A percentile compares a stretch with the other conserved stretches of the same genome.
Evolutionary conservation across 495 filamentous ascomycete species (phyloP).

Genomic region (Hypoxylon fragiforme): DNA sequence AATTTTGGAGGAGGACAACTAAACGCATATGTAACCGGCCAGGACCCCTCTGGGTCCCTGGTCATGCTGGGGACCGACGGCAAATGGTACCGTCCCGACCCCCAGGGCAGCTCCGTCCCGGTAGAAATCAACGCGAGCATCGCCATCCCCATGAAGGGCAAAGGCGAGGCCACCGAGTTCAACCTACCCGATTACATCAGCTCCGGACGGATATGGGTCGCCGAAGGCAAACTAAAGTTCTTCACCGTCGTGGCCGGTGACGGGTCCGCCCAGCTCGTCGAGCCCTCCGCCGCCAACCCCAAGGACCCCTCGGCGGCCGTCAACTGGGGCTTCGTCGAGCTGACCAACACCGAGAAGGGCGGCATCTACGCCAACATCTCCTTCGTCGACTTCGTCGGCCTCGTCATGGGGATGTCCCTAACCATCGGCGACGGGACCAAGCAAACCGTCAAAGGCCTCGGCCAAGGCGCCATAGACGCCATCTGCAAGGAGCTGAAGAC

Average conservation of each 20-base stretch:
- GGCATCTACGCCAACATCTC: constrained; percentile 51
- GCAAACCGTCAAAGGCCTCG: constrained; percentile 43
- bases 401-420: constrained; percentile 46
- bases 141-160: constrained; percentile 35
- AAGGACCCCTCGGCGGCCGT: constrained; percentile 45
- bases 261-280: constrained; percentile 40
- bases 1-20: constrained; percentile 43
- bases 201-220: constrained; percentile 48
- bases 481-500: constrained; percentile 44
- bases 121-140: constrained; percentile 35
- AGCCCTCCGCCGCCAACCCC: constrained; percentile 48
- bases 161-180: constrained; percentile 43
- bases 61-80: constrained; percentile 45
- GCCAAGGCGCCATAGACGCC: constrained; percentile 31
- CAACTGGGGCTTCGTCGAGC: constrained; percentile 54
- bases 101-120: constrained; percentile 30
- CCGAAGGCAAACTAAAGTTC: constrained; percentile 48
- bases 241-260: constrained; percentile 37
- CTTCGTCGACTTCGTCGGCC: constrained; percentile 54
- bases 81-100: constrained; percentile 41
- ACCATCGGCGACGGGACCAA: constrained; percentile 35
- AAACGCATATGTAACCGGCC: constrained; percentile 47
- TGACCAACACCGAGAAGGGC: constrained; percentile 42
- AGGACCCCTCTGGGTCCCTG: constrained; percentile 34
- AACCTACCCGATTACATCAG: constrained; percentile 44